These are phyloP conservation scores for Ramularia endophylla DNA, from an alignment of 2,329 filamentous ascomycete genomes.

Conservation along the genomic window DNA sequence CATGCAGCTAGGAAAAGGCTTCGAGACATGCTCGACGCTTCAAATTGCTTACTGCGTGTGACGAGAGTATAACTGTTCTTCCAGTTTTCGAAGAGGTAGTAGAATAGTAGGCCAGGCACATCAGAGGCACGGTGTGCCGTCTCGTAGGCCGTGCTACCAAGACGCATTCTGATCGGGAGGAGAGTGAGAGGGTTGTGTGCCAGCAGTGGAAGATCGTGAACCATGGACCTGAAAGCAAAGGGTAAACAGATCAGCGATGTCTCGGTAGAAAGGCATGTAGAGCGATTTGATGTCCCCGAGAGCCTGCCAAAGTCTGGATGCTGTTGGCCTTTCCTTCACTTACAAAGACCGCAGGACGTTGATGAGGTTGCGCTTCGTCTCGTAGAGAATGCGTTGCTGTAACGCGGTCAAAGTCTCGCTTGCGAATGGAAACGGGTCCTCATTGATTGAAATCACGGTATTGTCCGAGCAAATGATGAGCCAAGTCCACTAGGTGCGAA, in stretches of 20 bases:
- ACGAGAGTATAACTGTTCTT: constrained; percentile 54
- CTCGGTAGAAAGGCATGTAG: too few species aligned
- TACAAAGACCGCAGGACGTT: constrained; percentile 57
- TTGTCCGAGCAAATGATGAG: constrained; percentile 61
- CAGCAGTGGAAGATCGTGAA: constrained; percentile 37
- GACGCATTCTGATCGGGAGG: constrained; percentile 40
- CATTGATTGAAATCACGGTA: constrained; percentile 66
- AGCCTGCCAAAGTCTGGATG: too few species aligned
- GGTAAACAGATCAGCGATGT: too few species aligned
- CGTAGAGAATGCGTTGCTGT: constrained; percentile 43
- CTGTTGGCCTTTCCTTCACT: too few species aligned
- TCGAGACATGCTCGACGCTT: too few species aligned
- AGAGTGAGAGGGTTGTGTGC: constrained; percentile 34
- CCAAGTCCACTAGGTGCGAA: constrained; percentile 77
- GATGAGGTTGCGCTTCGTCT: constrained; percentile 52
- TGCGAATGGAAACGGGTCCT: constrained; percentile 45
- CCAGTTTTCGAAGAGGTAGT: constrained; percentile 64
- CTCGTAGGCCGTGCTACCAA: constrained; percentile 42
- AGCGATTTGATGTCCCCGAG: too few species aligned
- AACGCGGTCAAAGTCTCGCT: constrained; percentile 32
- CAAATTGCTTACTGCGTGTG: too few species aligned
- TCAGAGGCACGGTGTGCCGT: constrained; percentile 45
- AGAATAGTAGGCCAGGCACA: constrained; percentile 56
- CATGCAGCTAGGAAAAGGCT: too few species aligned
- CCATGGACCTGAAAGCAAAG: too few species aligned